Evolutionary conservation across 1,284 basidiomycete genomes (phyloP), one percentile per base, ranked within the genome.

Genomic region (Trichosporon asahii): DNA sequence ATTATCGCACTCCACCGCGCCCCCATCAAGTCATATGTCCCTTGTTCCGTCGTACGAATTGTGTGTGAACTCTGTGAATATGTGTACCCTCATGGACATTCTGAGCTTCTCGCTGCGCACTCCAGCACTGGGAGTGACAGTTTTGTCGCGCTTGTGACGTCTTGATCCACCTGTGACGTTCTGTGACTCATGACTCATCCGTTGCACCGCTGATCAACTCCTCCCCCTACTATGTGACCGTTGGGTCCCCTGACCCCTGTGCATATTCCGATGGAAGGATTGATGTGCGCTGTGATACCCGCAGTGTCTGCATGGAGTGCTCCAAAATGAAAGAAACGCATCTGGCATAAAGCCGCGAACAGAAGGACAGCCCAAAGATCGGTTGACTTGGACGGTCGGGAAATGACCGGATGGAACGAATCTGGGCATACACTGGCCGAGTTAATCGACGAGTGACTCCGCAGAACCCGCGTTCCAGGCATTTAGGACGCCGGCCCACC

Each of bases 231-330:
- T 4, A 53, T 53, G 49, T 53, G 49, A 53, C 49, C 2, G n/a
- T 53, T 23, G 49, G 49, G 7, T 53, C 23, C 49, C 49, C 23
- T 53, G 21, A 23, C 49, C 49, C 21, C 49, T 53, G 49, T 11
- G 49, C 49, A 53, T 53, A 23, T 53, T 21, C 49, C 49, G 49
- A 53, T 25, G 12, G 49, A 12, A 25, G 9, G 49, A 25, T 11
- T 53, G 49, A 53, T 23, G 21, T 23, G 49, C 49, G 23, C 49
- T 23, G 23, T 53, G 49, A 53, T 53, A 53, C 49, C 49, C 49
- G 49, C 49, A 25, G 49, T 53, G 49, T 53, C 49, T 53, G 49
- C 49, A 53, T 53, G n/a, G n/a, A n/a, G n/a, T n/a, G 49, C 49
- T 44, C 18, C 18, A 44, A 18, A n/a, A 6, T 9, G 5, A 6